Conservation (phyloP, 2,329 filamentous ascomycete species). For the Paraphoma chrysanthemicola region DNA sequence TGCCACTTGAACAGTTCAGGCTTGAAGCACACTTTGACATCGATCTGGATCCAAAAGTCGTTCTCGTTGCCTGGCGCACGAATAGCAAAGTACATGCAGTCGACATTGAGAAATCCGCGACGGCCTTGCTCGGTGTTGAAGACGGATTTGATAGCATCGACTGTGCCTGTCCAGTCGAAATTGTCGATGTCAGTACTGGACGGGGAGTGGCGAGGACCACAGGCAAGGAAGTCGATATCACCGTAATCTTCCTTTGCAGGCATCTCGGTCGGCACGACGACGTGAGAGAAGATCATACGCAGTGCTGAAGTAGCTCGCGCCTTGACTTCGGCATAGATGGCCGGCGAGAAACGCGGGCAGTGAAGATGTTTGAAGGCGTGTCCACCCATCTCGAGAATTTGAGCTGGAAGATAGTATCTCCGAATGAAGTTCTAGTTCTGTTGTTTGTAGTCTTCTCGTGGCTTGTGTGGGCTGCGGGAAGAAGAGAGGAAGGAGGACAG, state of each 20-base stretch:
- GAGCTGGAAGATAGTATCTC: background rate
- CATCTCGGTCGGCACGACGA: slow-evolving; percentile 34
- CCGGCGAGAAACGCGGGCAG: slow-evolving; percentile 28
- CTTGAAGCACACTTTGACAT: slow-evolving; percentile 32
- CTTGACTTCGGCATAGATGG: slow-evolving; percentile 25
- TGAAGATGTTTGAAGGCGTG: slow-evolving; percentile 30
- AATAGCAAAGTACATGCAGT: slow-evolving; percentile 35
- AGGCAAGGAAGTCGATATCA: slow-evolving; percentile 32
- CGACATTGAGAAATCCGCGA: slow-evolving; percentile 16
- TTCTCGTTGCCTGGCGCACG: slow-evolving; percentile 5
- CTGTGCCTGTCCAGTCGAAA: slow-evolving; percentile 19
- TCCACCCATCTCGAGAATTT: slow-evolving; percentile 27
- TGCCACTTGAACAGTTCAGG: slow-evolving; percentile 27
- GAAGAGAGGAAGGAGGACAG: too few relatives aligned
- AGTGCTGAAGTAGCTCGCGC: slow-evolving; percentile 15
- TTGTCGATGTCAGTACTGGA: slow-evolving; percentile 1
- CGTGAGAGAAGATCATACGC: slow-evolving; percentile 25
- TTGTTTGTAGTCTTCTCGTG: background rate
- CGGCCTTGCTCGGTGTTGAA: slow-evolving; percentile 25
- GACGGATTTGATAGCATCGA: slow-evolving; percentile 18
- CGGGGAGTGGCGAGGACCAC: slow-evolving; percentile 9
- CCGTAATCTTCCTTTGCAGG: slow-evolving; percentile 31
- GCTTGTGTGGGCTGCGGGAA: background rate
- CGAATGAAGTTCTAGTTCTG: background rate
- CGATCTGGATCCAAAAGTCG: slow-evolving; percentile 30